Percentiles rank a stretch among this genome's conserved stretches.
These are phyloP conservation scores for Ceratocystis smalleyi DNA, from an alignment of 2,329 filamentous ascomycete species.

Conservation along the genomic window DNA sequence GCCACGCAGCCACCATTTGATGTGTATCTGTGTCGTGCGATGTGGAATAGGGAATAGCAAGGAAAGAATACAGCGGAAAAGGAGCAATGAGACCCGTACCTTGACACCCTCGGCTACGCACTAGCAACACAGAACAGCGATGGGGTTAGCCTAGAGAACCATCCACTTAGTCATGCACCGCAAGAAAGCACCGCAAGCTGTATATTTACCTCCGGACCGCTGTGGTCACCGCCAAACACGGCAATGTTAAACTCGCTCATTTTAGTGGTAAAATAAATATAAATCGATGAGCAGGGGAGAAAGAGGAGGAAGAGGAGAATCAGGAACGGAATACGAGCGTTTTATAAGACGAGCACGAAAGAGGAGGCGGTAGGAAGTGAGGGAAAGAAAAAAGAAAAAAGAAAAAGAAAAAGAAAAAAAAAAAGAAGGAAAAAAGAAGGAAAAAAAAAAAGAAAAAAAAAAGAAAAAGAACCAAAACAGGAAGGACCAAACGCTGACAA, in stretches of 20 bases:
- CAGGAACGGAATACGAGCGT: too few species aligned
- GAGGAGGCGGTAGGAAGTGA: background rate
- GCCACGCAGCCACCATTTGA: background rate
- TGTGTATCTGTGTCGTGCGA: background rate
- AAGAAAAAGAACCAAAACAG: background rate
- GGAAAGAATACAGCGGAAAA: background rate
- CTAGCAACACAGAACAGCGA: constrained; percentile 23
- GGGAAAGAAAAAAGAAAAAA: background rate
- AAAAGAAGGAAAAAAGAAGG: background rate
- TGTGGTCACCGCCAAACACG: constrained; percentile 71
- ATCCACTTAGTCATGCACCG: background rate
- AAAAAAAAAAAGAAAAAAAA: background rate
- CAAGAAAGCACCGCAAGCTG: background rate
- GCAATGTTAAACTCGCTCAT: constrained; percentile 66
- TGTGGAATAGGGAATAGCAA: background rate
- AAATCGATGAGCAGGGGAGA: background rate
- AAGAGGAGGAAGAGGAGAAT: background rate
- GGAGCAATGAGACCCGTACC: constrained; percentile 31
- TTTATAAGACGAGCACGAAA: background rate
- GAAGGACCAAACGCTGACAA: constrained; percentile 21
- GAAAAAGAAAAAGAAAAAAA: background rate
- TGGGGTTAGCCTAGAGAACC: background rate
- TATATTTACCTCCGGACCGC: constrained; percentile 59
- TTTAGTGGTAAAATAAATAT: constrained; percentile 19
- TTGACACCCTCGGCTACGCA: constrained; percentile 76